Conservation (phyloP, 345 rosid species). For the Corymbia maculata region DNA sequence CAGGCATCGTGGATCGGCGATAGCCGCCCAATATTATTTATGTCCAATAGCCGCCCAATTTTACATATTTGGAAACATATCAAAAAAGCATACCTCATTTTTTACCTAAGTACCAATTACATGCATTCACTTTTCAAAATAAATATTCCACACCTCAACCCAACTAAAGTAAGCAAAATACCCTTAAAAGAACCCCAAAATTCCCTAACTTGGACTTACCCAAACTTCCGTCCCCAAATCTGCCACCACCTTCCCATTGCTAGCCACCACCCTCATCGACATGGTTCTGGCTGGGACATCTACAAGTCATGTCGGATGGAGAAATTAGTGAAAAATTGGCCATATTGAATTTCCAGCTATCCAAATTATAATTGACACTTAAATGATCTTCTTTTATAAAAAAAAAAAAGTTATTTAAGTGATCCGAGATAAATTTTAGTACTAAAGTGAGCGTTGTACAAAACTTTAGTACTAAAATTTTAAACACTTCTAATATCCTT, state of each 20-base stretch:
- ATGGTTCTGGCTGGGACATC: too few species aligned
- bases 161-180: not conserved
- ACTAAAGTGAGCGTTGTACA: too few species aligned
- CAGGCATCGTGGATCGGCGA: not conserved
- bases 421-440: too few species aligned
- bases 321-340: too few species aligned
- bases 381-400: too few species aligned
- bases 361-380: too few species aligned
- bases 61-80: not conserved
- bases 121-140: not conserved
- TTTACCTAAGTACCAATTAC: not conserved
- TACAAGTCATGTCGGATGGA: too few species aligned
- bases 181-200: not conserved
- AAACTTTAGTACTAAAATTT: too few species aligned
- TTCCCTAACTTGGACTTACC: not conserved
- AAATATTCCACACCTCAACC: not conserved
- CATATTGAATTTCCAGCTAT: fast-evolving
- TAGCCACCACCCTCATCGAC: too few species aligned
- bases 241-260: not conserved
- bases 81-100: not conserved
- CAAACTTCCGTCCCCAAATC: not conserved
- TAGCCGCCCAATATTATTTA: too few species aligned
- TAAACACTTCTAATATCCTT: too few species aligned
- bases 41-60: not conserved
- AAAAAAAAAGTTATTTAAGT: too few species aligned